Conservation (phyloP, 257 asterid genomes). For the Scutellaria baicalensis region DNA sequence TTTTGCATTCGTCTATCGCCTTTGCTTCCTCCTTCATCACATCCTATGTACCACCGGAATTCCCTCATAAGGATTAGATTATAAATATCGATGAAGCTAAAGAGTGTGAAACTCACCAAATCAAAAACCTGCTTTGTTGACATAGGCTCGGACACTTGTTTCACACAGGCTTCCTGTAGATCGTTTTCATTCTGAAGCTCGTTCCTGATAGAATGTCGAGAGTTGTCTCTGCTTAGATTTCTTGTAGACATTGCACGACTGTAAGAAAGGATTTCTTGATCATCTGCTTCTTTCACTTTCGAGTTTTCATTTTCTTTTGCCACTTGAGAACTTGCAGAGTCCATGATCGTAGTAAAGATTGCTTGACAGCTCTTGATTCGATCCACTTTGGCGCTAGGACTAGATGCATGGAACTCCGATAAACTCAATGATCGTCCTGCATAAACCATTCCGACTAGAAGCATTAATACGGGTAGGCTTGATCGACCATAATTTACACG, state of each 20-base stretch:
- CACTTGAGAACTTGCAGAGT: constrained; percentile 17
- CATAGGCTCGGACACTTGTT: constrained; percentile 16
- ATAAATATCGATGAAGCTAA: background rate
- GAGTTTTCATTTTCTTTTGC: constrained; percentile 16
- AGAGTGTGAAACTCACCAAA: constrained; percentile 18
- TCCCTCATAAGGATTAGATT: background rate
- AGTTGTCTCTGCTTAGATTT: constrained; percentile 16
- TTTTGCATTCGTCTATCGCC: background rate
- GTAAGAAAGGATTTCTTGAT: constrained; percentile 9
- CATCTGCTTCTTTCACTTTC: constrained; percentile 12
- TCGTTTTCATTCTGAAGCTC: constrained; percentile 15
- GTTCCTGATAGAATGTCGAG: background rate
- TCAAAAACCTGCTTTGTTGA: constrained; percentile 26
- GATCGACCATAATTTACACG: too few relatives aligned
- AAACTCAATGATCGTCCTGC: constrained; percentile 26
- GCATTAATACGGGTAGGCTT: background rate
- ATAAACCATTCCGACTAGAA: background rate
- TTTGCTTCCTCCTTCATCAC: constrained; percentile 14
- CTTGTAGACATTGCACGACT: background rate
- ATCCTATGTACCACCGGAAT: constrained; percentile 6
- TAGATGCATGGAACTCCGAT: constrained; percentile 28
- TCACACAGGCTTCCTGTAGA: constrained; percentile 6
- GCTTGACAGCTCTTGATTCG: constrained; percentile 49
- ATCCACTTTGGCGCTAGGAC: constrained; percentile 10
- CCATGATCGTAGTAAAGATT: constrained; percentile 18